Percentiles rank a stretch among this genome's conserved stretches.
Conservation (phyloP, 2,329 filamentous ascomycete species). For the Aspergillus brasiliensis region DNA sequence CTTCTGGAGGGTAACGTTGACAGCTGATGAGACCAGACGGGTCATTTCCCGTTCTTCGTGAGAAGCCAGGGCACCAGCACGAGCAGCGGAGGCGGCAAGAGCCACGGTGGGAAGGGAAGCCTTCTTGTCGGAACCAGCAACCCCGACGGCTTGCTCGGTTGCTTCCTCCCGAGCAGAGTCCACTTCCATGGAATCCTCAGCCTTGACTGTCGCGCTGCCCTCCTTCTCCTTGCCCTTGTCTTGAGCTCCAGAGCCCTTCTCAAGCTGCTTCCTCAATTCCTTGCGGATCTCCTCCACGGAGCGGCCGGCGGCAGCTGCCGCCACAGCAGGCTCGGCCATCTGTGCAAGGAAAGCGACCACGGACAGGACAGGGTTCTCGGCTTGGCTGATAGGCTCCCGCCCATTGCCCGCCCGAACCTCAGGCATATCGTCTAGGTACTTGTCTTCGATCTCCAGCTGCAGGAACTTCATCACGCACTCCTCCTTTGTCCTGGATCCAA, state of each 20-base stretch:
- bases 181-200: conserved; percentile 63
- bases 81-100: conserved; percentile 81
- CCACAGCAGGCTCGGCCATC: conserved; percentile 84
- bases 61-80: conserved; percentile 83
- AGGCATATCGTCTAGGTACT: conserved; percentile 82
- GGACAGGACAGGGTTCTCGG: conserved; percentile 95
- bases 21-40: conserved; percentile 83
- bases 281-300: conserved; percentile 85
- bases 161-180: conserved; percentile 43
- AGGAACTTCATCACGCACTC: conserved; percentile 97
- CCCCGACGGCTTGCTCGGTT: conserved; percentile 45
- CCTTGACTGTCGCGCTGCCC: conserved; percentile 48
- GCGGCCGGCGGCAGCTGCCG: conserved; percentile 85
- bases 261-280: conserved; percentile 75
- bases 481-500: conserved; percentile 86
- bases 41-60: conserved; percentile 98
- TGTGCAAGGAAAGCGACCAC: conserved; percentile 93
- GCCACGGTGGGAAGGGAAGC: conserved; percentile 69
- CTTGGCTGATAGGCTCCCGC: conserved; percentile 83
- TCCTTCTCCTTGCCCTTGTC: conserved; percentile 55
- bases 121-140: conserved; percentile 47
- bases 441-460: conserved; percentile 95
- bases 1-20: conserved; percentile 94
- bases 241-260: conserved; percentile 54
- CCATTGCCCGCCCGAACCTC: conserved; percentile 71